Conservation (phyloP, 768 basidiomycete species). For the Lanmaoa pseudosensibilis region DNA sequence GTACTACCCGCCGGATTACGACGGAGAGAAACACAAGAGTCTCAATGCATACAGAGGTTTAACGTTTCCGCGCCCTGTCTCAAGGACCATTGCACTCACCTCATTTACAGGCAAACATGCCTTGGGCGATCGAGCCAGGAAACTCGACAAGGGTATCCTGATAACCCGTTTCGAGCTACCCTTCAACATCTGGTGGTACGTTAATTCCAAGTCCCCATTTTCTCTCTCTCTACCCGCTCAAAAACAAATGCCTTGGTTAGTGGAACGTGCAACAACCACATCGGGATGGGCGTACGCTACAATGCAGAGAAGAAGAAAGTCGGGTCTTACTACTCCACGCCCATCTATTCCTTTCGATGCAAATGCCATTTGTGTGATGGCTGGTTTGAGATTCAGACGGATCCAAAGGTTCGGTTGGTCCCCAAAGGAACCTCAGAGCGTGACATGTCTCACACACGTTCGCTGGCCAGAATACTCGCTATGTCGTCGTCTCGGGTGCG, state of each 20-base stretch:
- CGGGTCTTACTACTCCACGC: conserved; percentile 91
- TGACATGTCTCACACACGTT: neutral
- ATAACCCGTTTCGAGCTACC: conserved; percentile 95
- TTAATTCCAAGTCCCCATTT: neutral
- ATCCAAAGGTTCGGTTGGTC: conserved; percentile 72
- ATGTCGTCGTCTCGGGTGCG: conserved; percentile 92
- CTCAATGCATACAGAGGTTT: conserved; percentile 71
- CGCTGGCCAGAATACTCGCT: conserved; percentile 80
- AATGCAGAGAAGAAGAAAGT: conserved; percentile 99
- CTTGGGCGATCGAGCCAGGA: conserved; percentile 87
- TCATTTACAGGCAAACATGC: conserved; percentile 80
- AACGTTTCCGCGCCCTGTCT: neutral
- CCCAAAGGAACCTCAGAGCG: neutral
- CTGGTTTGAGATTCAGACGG: conserved; percentile 99
- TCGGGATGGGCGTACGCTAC: conserved; percentile 99
- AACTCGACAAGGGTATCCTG: conserved; percentile 93
- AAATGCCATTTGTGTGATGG: conserved; percentile 95
- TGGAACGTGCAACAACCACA: conserved; percentile 91
- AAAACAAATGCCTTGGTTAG: conserved; percentile 39
- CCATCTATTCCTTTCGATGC: conserved; percentile 93
- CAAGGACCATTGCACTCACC: neutral
- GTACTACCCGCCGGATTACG: conserved; percentile 78
- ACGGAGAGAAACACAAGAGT: conserved; percentile 67
- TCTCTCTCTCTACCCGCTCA: neutral
- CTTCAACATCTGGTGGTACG: conserved; percentile 95